These are phyloP conservation scores for Pseudogymnoascus sp. DNA, from an alignment of 2,329 filamentous ascomycete species.

Conservation along the genomic window DNA sequence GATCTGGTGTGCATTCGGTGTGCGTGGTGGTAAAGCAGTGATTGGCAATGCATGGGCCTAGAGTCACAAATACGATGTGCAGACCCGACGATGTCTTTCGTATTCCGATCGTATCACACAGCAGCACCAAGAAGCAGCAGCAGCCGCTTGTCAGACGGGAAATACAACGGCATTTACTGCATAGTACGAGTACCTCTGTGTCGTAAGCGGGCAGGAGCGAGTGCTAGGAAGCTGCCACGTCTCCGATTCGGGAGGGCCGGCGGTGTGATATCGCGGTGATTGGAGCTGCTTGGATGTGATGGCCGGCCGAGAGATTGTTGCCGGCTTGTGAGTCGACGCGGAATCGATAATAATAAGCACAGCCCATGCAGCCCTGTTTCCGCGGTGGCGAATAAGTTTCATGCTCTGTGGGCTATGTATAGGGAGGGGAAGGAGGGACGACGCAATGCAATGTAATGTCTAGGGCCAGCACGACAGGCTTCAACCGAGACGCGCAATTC, in stretches of 20 bases:
- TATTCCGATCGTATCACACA: conserved; percentile 2
- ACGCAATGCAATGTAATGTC: not conserved
- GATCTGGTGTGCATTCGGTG: not conserved
- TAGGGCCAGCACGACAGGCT: not conserved
- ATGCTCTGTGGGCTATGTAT: not conserved
- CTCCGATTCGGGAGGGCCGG: not conserved
- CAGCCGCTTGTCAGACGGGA: not conserved
- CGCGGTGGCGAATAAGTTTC: not conserved
- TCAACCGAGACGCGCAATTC: not conserved
- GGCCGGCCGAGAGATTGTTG: not conserved
- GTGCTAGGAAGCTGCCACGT: not conserved
- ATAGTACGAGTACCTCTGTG: not conserved
- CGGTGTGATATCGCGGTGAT: not conserved
- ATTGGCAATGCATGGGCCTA: not conserved
- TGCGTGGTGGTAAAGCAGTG: not conserved
- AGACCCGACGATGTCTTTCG: not conserved
- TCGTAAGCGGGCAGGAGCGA: not conserved
- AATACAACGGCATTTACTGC: no score
- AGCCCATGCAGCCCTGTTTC: not conserved
- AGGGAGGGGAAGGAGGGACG: not conserved
- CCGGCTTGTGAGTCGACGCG: not conserved
- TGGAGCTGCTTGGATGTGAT: not conserved
- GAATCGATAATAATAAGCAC: not conserved
- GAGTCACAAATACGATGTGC: not conserved
- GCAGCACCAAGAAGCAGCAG: not conserved